Base-by-base conservation (phyloP, 1,284 basidiomycete genomes). In the Exobasidium rhododendri region DNA sequence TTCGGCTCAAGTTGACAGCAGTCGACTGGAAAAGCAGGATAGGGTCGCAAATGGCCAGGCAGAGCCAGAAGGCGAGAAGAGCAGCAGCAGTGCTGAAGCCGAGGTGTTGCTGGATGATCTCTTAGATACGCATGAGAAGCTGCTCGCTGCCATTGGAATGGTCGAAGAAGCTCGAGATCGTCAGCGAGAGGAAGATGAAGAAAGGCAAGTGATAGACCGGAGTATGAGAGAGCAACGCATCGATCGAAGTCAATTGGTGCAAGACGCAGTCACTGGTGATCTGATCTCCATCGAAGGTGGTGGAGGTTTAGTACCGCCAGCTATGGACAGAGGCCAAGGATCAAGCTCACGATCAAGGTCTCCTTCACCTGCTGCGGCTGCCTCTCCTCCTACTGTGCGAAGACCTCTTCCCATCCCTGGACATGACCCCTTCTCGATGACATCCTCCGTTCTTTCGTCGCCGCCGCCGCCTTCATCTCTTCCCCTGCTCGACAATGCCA, bases 41-140 rank as follows among this genome's bases (percentile, higher is more conserved):
- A 50, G 14, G 47, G 24, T 24, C 5, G 24, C 13, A 13, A 26
- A 26, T 24, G 20, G 47, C 13, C 56, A 58, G 26, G 17, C 13
- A 6, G 30, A 50, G 4, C 35, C 54, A 17, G 56, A 46, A 40
- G 52, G 58, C n/a, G 30, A 32, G 6, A 49, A 43, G 17, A n/a
- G n/a, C n/a, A 20, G 46, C 13, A 59, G 44, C 17, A 29, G 28
- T 17, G 29, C 65, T 2, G 49, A 64, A 29, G 69, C 69, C 24
- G 73, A 75, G 47, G 30, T n/a, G 14, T 43, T 75, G 40, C 47
- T 75, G 2, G 73, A 65, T 7, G 72, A 74, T 57, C 29, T 75
- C 22, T 28, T 72, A 5, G 68, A 72, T n/a, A 65, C 73, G 2
- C 67, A 70, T 51, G 72, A 68, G 14, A 35, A 64, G 31, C 47